Percentiles rank a stretch among this genome's conserved stretches.
phyloP scores from a whole-genome alignment of 192 early-diverging fungal genomes.

The Backusella tuberculispora region DNA sequence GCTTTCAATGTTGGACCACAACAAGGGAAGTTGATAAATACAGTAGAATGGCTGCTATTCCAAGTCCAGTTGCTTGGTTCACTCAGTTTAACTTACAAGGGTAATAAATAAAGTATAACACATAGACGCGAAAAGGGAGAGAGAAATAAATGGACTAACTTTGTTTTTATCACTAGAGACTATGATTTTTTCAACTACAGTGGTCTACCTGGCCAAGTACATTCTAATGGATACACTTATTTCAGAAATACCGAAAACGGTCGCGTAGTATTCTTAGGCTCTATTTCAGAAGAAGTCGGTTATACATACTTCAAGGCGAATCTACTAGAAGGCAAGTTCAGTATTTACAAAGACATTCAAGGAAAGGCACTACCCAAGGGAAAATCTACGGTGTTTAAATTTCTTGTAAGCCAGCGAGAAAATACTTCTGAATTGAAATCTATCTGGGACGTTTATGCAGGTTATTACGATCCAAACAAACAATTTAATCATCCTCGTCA shows the following conservation, averaged over 20 bases:
- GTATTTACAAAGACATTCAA: slow-evolving; percentile 48
- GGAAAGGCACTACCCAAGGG: slow-evolving; percentile 41
- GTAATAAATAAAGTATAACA: slow-evolving; percentile 25
- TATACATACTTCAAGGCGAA: slow-evolving; percentile 53
- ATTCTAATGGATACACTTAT: slow-evolving; percentile 46
- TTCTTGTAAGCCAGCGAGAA: slow-evolving; percentile 22
- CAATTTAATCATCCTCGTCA: slow-evolving; percentile 24
- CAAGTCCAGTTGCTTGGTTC: slow-evolving; percentile 36
- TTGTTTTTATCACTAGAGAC: slow-evolving; percentile 26
- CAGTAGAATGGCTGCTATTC: slow-evolving; percentile 41
- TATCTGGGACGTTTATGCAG: slow-evolving; percentile 38
- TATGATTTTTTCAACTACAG: slow-evolving; percentile 49
- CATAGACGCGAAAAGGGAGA: neutral
- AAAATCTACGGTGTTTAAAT: slow-evolving; percentile 5
- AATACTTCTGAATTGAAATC: slow-evolving; percentile 23
- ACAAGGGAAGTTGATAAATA: slow-evolving; percentile 36
- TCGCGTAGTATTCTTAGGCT: slow-evolving; percentile 32
- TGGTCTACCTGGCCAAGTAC: slow-evolving; percentile 44
- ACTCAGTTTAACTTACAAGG: slow-evolving; percentile 42
- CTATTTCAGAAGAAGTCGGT: slow-evolving; percentile 44
- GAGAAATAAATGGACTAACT: neutral
- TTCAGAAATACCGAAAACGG: slow-evolving; percentile 36
- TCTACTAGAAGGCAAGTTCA: slow-evolving; percentile 32
- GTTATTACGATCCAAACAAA: slow-evolving; percentile 31
- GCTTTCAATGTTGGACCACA: slow-evolving; percentile 55